A percentile compares a stretch with the other conserved stretches of the same genome.
These are phyloP conservation scores for Mercurialis annua DNA, from an alignment of 345 rosid species.

Conservation along the genomic window DNA sequence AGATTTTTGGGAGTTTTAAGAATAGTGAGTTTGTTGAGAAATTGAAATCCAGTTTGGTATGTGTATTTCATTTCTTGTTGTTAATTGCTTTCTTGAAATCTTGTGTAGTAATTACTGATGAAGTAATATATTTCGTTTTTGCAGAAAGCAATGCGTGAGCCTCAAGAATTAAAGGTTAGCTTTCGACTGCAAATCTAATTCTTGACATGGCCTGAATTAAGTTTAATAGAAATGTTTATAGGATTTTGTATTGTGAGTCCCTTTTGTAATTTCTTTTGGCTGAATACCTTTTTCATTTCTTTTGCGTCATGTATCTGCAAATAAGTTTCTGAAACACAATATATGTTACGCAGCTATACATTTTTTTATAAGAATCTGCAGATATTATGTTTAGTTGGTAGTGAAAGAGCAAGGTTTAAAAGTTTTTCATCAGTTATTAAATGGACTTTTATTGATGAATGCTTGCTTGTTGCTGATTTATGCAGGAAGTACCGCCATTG, in stretches of 20 bases:
- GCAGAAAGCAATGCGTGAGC: constrained; percentile 85
- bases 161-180: constrained; percentile 76
- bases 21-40: constrained; percentile 75
- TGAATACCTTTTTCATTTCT: background rate
- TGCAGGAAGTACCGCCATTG: constrained; percentile 76
- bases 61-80: constrained; percentile 5
- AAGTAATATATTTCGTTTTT: constrained; percentile 18
- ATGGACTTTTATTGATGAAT: constrained; percentile 2
- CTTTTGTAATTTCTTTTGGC: background rate
- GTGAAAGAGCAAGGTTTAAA: background rate
- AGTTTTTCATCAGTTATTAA: background rate
- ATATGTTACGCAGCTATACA: background rate
- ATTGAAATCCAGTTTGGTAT: constrained; percentile 84
- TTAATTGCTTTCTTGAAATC: constrained; percentile 1
- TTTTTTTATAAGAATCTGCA: background rate
- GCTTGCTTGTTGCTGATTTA: constrained; percentile 6
- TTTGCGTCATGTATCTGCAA: background rate
- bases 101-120: background rate
- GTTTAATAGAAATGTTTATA: background rate
- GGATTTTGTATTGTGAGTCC: background rate
- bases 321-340: background rate
- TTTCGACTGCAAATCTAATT: background rate
- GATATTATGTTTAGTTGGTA: background rate
- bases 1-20: constrained; percentile 66
- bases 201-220: background rate